A percentile compares a stretch with the other conserved stretches of the same genome.
Evolutionary conservation across 345 rosid genomes (phyloP).

Genomic region (Raphanus sativus): DNA sequence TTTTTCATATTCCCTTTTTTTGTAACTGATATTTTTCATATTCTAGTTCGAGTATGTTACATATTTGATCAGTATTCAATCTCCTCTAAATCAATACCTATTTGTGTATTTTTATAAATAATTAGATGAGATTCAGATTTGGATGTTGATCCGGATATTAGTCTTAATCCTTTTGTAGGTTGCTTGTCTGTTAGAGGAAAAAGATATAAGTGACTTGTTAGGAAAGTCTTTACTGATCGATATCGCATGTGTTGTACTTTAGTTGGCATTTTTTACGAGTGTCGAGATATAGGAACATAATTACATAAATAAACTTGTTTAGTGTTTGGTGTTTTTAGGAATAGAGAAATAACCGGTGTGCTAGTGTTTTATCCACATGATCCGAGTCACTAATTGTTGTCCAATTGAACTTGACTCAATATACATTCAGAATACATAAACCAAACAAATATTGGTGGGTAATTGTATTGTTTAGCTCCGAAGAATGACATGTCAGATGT

Average conservation of each 20-base stretch:
- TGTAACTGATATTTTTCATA: too few relatives aligned
- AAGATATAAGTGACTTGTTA: slow-evolving; percentile 39
- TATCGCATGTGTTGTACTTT: slow-evolving; percentile 38
- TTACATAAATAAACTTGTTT: background rate
- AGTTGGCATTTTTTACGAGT: slow-evolving; percentile 18
- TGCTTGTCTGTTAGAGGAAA: slow-evolving; percentile 37
- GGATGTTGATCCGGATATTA: too few relatives aligned
- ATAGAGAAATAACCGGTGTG: background rate
- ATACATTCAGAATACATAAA: too few relatives aligned
- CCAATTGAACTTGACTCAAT: slow-evolving; percentile 3
- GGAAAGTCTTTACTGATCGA: slow-evolving; percentile 36
- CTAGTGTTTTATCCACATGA: background rate
- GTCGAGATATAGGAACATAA: slow-evolving; percentile 23
- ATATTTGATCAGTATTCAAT: too few relatives aligned
- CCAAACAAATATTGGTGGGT: too few relatives aligned
- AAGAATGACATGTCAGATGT: slow-evolving; percentile 3
- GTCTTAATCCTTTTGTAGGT: slow-evolving; percentile 3
- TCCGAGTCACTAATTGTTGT: background rate
- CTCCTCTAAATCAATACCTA: too few relatives aligned
- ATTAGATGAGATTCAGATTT: too few relatives aligned
- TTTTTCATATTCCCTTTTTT: too few relatives aligned
- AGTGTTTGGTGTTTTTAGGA: background rate
- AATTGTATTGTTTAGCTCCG: background rate
- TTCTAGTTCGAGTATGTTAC: too few relatives aligned
- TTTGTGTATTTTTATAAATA: too few relatives aligned